These are phyloP conservation scores for Jacaranda mimosifolia DNA, from an alignment of 257 asterid species.

Conservation along the genomic window DNA sequence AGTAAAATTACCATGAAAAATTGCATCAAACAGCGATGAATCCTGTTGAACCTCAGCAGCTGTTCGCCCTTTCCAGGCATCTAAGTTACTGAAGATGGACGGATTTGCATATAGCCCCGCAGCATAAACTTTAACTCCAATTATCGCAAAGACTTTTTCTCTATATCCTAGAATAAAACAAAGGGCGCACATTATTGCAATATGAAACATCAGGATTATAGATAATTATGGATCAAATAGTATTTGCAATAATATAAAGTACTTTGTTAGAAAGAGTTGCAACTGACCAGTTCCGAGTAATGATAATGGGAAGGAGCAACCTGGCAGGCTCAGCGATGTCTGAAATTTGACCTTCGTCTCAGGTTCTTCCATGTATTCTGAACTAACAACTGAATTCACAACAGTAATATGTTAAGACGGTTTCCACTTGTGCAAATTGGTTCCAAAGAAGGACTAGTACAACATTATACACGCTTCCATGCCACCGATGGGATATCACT, in stretches of 20 bases:
- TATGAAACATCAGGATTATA: slow-evolving; percentile 27
- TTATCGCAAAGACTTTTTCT: slow-evolving; percentile 84
- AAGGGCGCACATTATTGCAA: slow-evolving; percentile 7
- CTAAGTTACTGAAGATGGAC: slow-evolving; percentile 58
- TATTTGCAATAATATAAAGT: background rate
- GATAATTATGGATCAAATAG: slow-evolving; percentile 7
- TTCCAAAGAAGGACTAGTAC: background rate
- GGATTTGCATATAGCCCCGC: slow-evolving; percentile 74
- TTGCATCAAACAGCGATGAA: slow-evolving; percentile 60
- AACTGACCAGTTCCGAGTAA: slow-evolving; percentile 86
- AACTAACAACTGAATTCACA: slow-evolving; percentile 44
- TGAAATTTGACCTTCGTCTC: slow-evolving; percentile 83
- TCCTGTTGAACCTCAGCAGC: slow-evolving; percentile 66
- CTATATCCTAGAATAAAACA: slow-evolving; percentile 66
- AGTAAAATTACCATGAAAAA: slow-evolving; percentile 63
- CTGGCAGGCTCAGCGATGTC: slow-evolving; percentile 70
- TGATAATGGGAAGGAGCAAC: slow-evolving; percentile 68
- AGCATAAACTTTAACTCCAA: slow-evolving; percentile 94
- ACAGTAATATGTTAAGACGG: slow-evolving; percentile 28
- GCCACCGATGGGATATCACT: background rate
- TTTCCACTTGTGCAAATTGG: no score
- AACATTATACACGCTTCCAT: background rate
- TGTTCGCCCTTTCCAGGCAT: slow-evolving; percentile 73
- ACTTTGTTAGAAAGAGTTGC: background rate
- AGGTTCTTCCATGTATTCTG: slow-evolving; percentile 74